These are phyloP conservation scores for Boletus nobilissimus DNA, from an alignment of 1,284 basidiomycete species.

Conservation along the genomic window DNA sequence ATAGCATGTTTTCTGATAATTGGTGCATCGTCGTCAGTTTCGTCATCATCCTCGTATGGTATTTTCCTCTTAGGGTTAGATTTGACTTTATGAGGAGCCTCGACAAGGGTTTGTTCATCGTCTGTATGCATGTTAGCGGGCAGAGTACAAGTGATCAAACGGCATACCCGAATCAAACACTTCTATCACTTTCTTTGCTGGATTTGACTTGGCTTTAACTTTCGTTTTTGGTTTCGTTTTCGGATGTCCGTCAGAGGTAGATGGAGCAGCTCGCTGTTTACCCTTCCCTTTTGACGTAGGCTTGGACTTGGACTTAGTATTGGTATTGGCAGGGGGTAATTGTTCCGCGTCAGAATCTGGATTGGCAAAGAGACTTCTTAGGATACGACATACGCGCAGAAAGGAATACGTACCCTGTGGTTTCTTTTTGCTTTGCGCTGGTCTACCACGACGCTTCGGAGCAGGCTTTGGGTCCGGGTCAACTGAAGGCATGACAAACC, in stretches of 20 bases:
- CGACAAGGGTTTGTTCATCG: slow-evolving; percentile 43
- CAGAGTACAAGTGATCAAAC: background rate
- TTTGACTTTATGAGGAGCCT: slow-evolving; percentile 28
- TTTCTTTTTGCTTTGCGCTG: slow-evolving; percentile 27
- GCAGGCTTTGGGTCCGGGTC: slow-evolving; percentile 8
- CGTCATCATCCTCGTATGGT: background rate
- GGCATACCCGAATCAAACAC: slow-evolving; percentile 31
- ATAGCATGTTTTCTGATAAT: slow-evolving; percentile 8
- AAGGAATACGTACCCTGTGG: slow-evolving; percentile 12
- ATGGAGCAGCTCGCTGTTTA: slow-evolving; percentile 9
- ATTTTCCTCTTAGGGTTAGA: slow-evolving; percentile 7
- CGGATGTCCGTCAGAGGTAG: slow-evolving; percentile 12
- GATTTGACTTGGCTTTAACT: slow-evolving; percentile 21
- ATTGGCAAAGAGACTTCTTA: background rate
- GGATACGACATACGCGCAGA: background rate
- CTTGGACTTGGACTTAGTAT: slow-evolving; percentile 9
- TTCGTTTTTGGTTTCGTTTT: slow-evolving; percentile 13
- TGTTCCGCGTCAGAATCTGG: slow-evolving; percentile 18
- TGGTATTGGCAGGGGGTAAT: background rate
- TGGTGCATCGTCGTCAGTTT: slow-evolving; percentile 16
- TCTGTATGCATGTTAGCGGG: slow-evolving; percentile 31
- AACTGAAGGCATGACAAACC: slow-evolving; percentile 1
- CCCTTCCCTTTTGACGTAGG: slow-evolving; percentile 27
- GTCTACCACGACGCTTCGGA: slow-evolving; percentile 33
- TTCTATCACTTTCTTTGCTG: slow-evolving; percentile 19